Evolutionary conservation across 2,329 filamentous ascomycete species (phyloP).

Genomic region (Simplicillium sp.): DNA sequence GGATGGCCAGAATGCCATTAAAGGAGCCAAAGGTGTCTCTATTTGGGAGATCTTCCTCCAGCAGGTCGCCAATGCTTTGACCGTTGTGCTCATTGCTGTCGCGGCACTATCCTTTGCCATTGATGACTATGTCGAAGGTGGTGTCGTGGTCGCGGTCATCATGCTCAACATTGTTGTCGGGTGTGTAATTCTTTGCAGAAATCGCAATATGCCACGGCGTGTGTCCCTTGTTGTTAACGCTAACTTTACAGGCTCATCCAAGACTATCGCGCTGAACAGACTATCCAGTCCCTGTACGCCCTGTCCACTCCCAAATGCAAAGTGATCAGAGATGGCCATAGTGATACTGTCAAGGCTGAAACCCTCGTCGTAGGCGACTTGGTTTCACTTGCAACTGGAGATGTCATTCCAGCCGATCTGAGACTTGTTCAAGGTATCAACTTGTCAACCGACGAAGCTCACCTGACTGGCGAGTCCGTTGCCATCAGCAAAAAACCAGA

Average conservation of each 20-base stretch:
- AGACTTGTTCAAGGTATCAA: constrained; percentile 60
- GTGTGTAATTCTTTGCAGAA: constrained; percentile 26
- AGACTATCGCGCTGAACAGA: constrained; percentile 53
- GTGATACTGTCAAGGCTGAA: constrained; percentile 43
- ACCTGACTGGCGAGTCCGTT: constrained; percentile 65
- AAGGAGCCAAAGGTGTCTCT: constrained; percentile 62
- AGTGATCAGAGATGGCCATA: constrained; percentile 43
- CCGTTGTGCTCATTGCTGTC: constrained; percentile 64
- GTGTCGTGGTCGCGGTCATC: constrained; percentile 55
- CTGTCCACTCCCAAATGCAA: constrained; percentile 50
- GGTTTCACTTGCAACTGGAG: constrained; percentile 51
- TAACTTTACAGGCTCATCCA: constrained; percentile 38
- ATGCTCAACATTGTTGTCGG: constrained; percentile 59
- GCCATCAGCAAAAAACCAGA: constrained; percentile 59
- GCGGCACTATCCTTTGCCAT: constrained; percentile 63
- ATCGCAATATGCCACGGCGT: too few species aligned
- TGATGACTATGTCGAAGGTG: constrained; percentile 52
- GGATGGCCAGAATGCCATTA: constrained; percentile 63
- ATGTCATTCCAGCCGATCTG: constrained; percentile 62
- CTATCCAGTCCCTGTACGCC: constrained; percentile 50
- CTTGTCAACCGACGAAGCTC: constrained; percentile 65
- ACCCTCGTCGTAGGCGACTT: constrained; percentile 58
- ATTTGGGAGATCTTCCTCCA: constrained; percentile 68
- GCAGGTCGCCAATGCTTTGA: constrained; percentile 70
- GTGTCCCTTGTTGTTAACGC: too few species aligned